phyloP scores from a whole-genome alignment of 2,329 filamentous ascomycete genomes.

The Xylariaceae sp. region DNA sequence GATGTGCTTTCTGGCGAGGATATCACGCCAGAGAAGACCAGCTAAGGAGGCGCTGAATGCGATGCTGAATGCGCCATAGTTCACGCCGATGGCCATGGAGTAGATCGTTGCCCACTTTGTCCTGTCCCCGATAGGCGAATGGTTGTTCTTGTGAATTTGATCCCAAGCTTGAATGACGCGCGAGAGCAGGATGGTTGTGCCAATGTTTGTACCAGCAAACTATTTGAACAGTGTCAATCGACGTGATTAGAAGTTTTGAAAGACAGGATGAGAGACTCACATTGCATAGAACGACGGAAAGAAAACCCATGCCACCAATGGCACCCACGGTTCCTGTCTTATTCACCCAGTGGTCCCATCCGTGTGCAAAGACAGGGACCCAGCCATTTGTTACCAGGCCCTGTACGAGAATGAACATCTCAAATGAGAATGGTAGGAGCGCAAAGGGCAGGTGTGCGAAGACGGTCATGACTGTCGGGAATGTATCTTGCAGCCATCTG shows the following conservation, averaged over 20 bases:
- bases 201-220: conserved; percentile 74
- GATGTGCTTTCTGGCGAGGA: conserved; percentile 63
- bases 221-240: conserved; percentile 30
- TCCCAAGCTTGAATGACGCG: conserved; percentile 66
- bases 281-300: conserved; percentile 66
- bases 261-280: conserved; percentile 42
- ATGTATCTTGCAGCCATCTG: conserved; percentile 62
- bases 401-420: conserved; percentile 72
- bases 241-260: not conserved
- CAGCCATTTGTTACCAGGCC: conserved; percentile 68
- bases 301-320: conserved; percentile 67
- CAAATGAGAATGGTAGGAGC: conserved; percentile 64
- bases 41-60: conserved; percentile 68
- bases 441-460: conserved; percentile 61
- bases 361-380: conserved; percentile 67
- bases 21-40: conserved; percentile 67
- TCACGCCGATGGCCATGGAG: conserved; percentile 68
- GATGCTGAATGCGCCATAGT: conserved; percentile 68
- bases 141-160: conserved; percentile 47
- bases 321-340: conserved; percentile 64
- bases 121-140: conserved; percentile 51
- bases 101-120: conserved; percentile 72
- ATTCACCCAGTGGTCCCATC: conserved; percentile 67
- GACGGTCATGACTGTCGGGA: conserved; percentile 63
- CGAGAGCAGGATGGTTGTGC: conserved; percentile 67